phyloP scores from a whole-genome alignment of 176 grass and related monocot species.

The Dactylis glomerata region DNA sequence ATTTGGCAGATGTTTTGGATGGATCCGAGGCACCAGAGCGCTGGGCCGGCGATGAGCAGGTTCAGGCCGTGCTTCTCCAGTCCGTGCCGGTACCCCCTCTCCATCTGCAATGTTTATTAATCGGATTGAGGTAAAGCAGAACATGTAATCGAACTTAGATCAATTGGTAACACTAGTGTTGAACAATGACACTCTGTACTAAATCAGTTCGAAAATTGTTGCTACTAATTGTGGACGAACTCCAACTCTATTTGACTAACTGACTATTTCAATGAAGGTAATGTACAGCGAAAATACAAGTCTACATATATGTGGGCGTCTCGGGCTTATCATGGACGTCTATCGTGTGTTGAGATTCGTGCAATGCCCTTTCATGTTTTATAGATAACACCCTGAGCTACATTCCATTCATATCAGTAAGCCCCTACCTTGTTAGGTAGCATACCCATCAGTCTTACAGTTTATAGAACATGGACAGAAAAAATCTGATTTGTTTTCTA shows the following conservation, averaged over 20 bases:
- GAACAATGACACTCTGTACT: not conserved
- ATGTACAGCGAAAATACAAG: too few relatives aligned
- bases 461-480: too few relatives aligned
- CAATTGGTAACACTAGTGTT: not conserved
- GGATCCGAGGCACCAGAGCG: conserved; percentile 64
- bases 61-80: conserved; percentile 65
- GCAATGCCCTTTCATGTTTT: too few relatives aligned
- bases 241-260: not conserved
- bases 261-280: not conserved
- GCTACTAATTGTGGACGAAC: not conserved
- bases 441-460: too few relatives aligned
- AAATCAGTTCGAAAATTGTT: not conserved
- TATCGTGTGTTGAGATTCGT: too few relatives aligned
- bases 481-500: too few relatives aligned
- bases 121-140: not conserved
- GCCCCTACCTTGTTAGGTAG: too few relatives aligned
- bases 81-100: conserved; percentile 42
- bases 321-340: too few relatives aligned
- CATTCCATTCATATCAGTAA: too few relatives aligned
- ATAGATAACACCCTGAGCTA: too few relatives aligned
- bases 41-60: conserved; percentile 59
- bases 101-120: conserved; percentile 30
- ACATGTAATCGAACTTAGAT: not conserved
- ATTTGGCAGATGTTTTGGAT: conserved; percentile 68
- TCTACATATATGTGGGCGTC: too few relatives aligned